These are phyloP conservation scores for Paecilomyces variotii DNA, from an alignment of 2,329 filamentous ascomycete genomes.

Conservation along the genomic window DNA sequence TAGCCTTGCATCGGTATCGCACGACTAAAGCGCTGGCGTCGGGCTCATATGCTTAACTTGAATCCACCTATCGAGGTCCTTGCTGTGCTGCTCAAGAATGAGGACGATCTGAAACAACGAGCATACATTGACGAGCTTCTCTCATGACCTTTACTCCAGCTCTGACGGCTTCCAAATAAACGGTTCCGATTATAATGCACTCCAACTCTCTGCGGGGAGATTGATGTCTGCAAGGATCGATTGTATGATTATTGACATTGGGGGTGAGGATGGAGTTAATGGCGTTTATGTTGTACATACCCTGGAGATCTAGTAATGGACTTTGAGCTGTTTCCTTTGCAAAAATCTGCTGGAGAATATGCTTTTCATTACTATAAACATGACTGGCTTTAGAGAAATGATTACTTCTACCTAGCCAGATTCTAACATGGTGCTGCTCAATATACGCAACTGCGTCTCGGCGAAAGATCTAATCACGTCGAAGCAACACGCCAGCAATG, in stretches of 20 bases:
- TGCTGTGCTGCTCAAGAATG: conserved; percentile 65
- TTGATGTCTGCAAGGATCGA: background rate
- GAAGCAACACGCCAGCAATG: background rate
- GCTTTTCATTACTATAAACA: too few species aligned
- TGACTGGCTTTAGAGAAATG: too few species aligned
- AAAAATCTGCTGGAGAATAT: background rate
- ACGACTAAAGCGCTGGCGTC: conserved; percentile 76
- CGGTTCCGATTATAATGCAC: background rate
- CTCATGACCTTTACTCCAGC: conserved; percentile 16
- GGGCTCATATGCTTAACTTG: conserved; percentile 75
- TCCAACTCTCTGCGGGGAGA: background rate
- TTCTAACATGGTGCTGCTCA: background rate
- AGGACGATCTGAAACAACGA: conserved; percentile 41
- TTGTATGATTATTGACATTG: background rate
- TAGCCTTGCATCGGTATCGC: conserved; percentile 84
- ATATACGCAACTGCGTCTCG: background rate
- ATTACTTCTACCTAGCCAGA: too few species aligned
- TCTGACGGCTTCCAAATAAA: too few species aligned
- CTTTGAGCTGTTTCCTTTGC: background rate
- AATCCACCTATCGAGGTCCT: conserved; percentile 84
- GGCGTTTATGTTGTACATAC: background rate
- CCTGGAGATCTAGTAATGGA: background rate
- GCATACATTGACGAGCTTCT: conserved; percentile 52
- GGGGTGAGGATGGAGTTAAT: background rate
- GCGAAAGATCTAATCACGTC: background rate